phyloP scores from a whole-genome alignment of 768 basidiomycete genomes.

The Boletus rubescentipes region DNA sequence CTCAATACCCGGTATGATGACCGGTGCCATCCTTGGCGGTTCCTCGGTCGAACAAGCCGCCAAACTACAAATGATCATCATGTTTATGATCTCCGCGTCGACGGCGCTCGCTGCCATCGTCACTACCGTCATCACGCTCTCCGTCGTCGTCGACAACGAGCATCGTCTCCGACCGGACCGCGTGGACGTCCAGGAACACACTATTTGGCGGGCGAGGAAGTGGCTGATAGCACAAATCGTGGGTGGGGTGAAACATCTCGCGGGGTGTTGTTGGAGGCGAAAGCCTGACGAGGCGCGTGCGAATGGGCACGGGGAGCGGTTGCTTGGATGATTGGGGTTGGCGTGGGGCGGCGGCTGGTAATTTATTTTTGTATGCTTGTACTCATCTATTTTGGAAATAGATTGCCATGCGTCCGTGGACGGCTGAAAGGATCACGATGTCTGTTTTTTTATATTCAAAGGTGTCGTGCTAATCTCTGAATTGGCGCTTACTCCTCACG shows the following conservation, averaged over 20 bases:
- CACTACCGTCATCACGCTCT: slow-evolving; percentile 58
- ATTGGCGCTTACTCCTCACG: no score
- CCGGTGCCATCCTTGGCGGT: slow-evolving; percentile 86
- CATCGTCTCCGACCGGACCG: slow-evolving; percentile 64
- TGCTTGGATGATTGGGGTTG: slow-evolving; percentile 17
- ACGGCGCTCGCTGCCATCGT: slow-evolving; percentile 70
- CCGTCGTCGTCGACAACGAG: slow-evolving; percentile 64
- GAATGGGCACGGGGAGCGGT: neutral
- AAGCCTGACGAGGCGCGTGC: neutral
- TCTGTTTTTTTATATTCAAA: no score
- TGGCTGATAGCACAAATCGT: slow-evolving; percentile 26
- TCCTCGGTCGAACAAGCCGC: slow-evolving; percentile 84
- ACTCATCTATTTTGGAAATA: neutral
- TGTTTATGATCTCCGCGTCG: slow-evolving; percentile 88
- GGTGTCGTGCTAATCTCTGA: no score
- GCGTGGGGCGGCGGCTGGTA: neutral
- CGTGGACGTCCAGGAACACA: slow-evolving; percentile 42
- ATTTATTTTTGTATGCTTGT: slow-evolving; percentile 1
- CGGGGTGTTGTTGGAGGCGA: slow-evolving; percentile 11
- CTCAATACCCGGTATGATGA: slow-evolving; percentile 90
- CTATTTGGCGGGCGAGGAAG: slow-evolving; percentile 36
- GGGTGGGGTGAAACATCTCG: slow-evolving; percentile 1
- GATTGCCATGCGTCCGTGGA: neutral
- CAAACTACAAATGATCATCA: slow-evolving; percentile 87
- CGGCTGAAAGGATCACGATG: no score